Evolutionary conservation across 164 flowering plant species (phyloP), one percentile per base, ranked within the genome.

Genomic region (Vitis labrusca): DNA sequence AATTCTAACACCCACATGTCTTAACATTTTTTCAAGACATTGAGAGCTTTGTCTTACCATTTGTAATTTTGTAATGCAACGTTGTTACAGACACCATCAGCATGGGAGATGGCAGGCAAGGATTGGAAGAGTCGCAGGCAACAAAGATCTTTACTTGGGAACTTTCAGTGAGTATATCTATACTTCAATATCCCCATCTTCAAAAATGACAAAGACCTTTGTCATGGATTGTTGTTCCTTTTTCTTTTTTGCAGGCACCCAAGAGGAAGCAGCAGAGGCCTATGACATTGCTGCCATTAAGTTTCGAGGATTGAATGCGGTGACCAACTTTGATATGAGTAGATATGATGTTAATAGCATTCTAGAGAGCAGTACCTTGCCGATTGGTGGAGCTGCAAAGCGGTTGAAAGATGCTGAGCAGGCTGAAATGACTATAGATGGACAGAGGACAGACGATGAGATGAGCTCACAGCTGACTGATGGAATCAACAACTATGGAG

Each of bases 261-360:
- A 94, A 77, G 98, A 94, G 73, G 98, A 94, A 82, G 98, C 98
- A 59, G 98, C 98, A 2, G 98, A 94, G 74, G 98, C 97, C 10
- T 94, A 94, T 57, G 98, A 94, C 85, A 89, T 94, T 16, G 98
- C 98, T 10, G 98, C 98, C 11, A 94, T 94, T 7, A 94, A 92
- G 68, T 94, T 94, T 81, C 84, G 98, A 0, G 97, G 98, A 17
- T 81, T 92, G 16, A 94, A 84, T 55, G 98, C 98, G 5, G 97
- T 94, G n/a, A 94, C 98, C 0, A 94, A 92, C 79, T 94, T 94
- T 17, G 98, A 94, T 78, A 94, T 92, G 85, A 92, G 75, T 82
- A 70, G 97, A 50, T 94, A 94, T 50, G 93, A 94, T 61, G 97
- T 94, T 13, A 90, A 87, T 56, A 81, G 90, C 87, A 94, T 94